These are phyloP conservation scores for Phyllostachys edulis DNA, from an alignment of 176 grass and related monocot species.

Conservation along the genomic window DNA sequence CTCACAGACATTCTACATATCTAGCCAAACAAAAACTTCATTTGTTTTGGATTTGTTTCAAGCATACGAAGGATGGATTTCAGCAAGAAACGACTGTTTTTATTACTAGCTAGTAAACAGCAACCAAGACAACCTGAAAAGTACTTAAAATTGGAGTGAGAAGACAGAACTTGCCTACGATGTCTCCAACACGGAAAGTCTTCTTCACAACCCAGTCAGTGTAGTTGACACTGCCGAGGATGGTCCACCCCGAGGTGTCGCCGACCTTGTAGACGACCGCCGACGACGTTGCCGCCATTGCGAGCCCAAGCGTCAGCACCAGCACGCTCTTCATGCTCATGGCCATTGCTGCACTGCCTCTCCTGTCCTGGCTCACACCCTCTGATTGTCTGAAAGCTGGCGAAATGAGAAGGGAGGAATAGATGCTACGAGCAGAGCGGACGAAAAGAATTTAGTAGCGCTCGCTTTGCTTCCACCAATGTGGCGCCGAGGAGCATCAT, in stretches of 20 bases:
- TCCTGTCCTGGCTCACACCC: background rate
- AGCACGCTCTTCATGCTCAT: constrained; percentile 20
- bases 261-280: constrained; percentile 69
- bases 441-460: constrained; percentile 40
- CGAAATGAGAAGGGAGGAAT: background rate
- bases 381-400: constrained; percentile 19
- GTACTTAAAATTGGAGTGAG: background rate
- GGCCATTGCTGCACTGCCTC: background rate
- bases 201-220: constrained; percentile 54
- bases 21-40: no score
- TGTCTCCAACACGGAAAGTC: constrained; percentile 52
- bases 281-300: constrained; percentile 38
- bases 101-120: background rate
- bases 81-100: background rate
- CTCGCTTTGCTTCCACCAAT: constrained; percentile 29
- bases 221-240: constrained; percentile 69
- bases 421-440: constrained; percentile 41
- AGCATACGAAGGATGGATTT: background rate
- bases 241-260: constrained; percentile 70
- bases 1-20: background rate
- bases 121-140: background rate
- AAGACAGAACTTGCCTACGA: constrained; percentile 52
- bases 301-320: constrained; percentile 45
- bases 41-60: background rate
- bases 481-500: background rate